Percentiles rank a stretch among this genome's conserved stretches.
Evolutionary conservation across 83 land plant genomes (phyloP).

Genomic region (Thuja plicata): DNA sequence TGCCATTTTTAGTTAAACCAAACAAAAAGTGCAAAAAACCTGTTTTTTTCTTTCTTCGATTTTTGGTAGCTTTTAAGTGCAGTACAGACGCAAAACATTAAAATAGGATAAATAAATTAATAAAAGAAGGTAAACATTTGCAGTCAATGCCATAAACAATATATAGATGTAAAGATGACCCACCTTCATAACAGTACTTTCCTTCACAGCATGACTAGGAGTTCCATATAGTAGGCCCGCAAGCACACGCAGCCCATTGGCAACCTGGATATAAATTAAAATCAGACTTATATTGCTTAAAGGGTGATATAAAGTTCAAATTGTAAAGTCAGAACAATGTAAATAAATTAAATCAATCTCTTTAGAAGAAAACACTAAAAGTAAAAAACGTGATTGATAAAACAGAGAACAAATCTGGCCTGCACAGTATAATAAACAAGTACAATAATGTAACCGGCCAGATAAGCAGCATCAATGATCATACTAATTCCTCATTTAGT

Average conservation of each 20-base stretch:
- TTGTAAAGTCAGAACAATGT: background rate
- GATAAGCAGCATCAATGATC: background rate
- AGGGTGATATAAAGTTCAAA: background rate
- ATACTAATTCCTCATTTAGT: background rate
- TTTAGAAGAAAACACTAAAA: background rate
- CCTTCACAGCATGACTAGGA: background rate
- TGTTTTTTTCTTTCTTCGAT: too few species aligned
- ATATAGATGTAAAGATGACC: background rate
- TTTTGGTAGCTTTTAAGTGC: background rate
- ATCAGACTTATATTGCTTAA: conserved; percentile 14
- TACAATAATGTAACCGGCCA: background rate
- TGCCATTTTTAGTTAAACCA: background rate
- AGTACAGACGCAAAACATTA: background rate
- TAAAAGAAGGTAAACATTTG: background rate
- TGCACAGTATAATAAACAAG: background rate
- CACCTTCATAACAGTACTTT: background rate
- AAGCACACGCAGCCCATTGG: background rate
- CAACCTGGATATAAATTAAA: background rate
- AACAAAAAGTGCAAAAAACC: too few species aligned
- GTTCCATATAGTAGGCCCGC: background rate
- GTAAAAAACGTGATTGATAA: background rate
- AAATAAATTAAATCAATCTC: background rate
- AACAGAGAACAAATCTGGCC: background rate
- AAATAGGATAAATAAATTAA: background rate
- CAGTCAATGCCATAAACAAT: background rate